Base-by-base conservation (phyloP, 441 rosid species). In the Adansonia gregorii region DNA sequence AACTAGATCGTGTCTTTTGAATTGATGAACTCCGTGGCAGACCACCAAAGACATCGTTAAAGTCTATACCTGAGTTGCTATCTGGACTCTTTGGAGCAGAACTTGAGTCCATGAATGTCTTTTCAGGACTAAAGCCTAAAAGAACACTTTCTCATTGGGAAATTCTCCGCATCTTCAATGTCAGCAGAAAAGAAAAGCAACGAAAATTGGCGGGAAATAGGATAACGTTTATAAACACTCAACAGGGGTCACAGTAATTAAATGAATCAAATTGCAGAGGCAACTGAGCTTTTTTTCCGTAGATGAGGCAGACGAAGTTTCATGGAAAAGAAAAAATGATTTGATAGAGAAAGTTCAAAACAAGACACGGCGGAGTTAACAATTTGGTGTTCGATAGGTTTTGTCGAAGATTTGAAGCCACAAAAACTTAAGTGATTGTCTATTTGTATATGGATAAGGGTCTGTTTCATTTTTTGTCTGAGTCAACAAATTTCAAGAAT, bases 21-120 rank as follows among this genome's bases (percentile, higher is more conserved):
- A 73, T 27, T 1, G 97, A 92, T 2, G 87, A 83, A 81, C 97
- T 79, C 77, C 90, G 86, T 0, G 98, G 99, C 2, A 98, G 98
- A 20, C 98, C 99, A 9, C 99, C 98, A 68, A 96, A 96, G 45
- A 96, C 99, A 22, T 93, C 99, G 2, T 80, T 79, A 80, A 94
- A 96, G 82, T 96, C 97, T 52, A 93, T 55, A 83, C 93, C 97
- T 6, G 91, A 73, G 79, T 78, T 76, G 51, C 78, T 45, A 82
- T 94, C 98, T 0, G 77, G 75, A 41, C 76, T 76, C 12, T 48
- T 73, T 5, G 83, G 80, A 59, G 85, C 73, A 55, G 81, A 65
- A 72, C 31, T 55, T 2, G 84, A 54, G 35, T 72, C 73, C 48
- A 52, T 63, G 15, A 67, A 8, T 19, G 89, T 77, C 51, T 76